phyloP scores from a whole-genome alignment of 2,329 filamentous ascomycete genomes.

The Trichoderma semiorbis region DNA sequence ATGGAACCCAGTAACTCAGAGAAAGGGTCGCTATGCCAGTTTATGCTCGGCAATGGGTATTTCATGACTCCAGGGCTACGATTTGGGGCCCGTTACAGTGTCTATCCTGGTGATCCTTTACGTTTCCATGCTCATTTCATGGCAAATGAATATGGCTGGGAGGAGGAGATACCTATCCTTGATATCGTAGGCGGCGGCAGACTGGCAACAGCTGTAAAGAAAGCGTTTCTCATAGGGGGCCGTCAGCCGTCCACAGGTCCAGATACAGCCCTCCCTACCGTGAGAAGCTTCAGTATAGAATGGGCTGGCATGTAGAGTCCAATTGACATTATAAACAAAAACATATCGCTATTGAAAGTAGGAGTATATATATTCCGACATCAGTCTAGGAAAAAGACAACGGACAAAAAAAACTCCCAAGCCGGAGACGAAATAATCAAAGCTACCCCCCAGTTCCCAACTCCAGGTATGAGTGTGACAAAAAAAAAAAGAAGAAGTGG shows the following conservation, averaged over 20 bases:
- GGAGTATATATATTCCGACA: neutral
- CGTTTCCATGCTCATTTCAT: conserved; percentile 95
- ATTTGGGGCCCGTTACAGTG: conserved; percentile 91
- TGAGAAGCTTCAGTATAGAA: conserved; percentile 81
- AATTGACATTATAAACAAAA: neutral
- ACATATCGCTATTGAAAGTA: conserved; percentile 5
- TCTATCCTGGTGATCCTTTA: conserved; percentile 91
- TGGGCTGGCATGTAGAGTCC: conserved; percentile 85
- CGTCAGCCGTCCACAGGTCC: conserved; percentile 38
- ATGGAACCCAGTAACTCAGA: conserved; percentile 20
- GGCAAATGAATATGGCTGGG: conserved; percentile 79
- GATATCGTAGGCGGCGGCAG: conserved; percentile 83
- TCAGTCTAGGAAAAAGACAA: conserved; percentile 8
- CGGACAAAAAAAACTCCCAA: neutral
- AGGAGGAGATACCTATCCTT: conserved; percentile 78
- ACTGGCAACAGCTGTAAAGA: conserved; percentile 92
- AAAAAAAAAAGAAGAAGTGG: neutral
- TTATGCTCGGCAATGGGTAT: conserved; percentile 75
- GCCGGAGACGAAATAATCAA: neutral
- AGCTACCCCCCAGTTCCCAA: neutral
- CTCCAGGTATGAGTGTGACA: neutral
- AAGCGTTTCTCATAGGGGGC: conserved; percentile 84
- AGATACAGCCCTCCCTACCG: conserved; percentile 26
- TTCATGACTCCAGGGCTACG: conserved; percentile 89
- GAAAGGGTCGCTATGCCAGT: conserved; percentile 63